Conservation (phyloP, 768 basidiomycete genomes). For the Boletus reticulatus region DNA sequence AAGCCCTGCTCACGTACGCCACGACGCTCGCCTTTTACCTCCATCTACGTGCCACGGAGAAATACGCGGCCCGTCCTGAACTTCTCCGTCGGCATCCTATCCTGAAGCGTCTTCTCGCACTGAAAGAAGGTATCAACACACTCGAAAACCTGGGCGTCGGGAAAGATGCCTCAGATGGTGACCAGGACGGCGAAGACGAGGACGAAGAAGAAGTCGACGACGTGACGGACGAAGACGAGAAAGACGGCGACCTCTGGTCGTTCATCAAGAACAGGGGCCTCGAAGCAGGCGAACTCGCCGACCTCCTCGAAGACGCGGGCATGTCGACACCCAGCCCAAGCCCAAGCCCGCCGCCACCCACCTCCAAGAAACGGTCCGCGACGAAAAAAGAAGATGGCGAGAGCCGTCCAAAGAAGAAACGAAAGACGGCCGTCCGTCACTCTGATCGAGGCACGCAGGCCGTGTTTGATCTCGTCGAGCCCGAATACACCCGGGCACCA, state of each 20-base stretch:
- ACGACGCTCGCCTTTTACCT: constrained; percentile 92
- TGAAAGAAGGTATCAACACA: constrained; percentile 78
- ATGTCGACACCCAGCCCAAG: not conserved
- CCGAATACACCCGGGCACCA: constrained; percentile 43
- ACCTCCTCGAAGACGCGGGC: constrained; percentile 54
- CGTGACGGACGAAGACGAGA: constrained; percentile 38
- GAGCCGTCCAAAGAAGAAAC: constrained; percentile 58
- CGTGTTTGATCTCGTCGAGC: constrained; percentile 79
- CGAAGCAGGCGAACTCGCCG: constrained; percentile 50
- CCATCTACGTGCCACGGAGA: constrained; percentile 70
- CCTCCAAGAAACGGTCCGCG: not conserved
- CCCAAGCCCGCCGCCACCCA: constrained; percentile 8
- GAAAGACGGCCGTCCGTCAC: constrained; percentile 38
- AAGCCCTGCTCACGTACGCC: constrained; percentile 86
- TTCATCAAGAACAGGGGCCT: constrained; percentile 37
- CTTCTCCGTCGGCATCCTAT: constrained; percentile 70
- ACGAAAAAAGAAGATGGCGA: constrained; percentile 11
- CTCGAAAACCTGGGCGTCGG: constrained; percentile 86
- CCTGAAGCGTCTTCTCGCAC: constrained; percentile 68
- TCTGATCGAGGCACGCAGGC: constrained; percentile 18
- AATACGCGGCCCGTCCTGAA: constrained; percentile 59
- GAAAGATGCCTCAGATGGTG: constrained; percentile 46
- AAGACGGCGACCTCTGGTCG: constrained; percentile 44
- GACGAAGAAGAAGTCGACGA: constrained; percentile 22
- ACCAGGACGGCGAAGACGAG: constrained; percentile 34